Base-by-base conservation (phyloP, 768 basidiomycete species). In the Kwoniella shandongensis region DNA sequence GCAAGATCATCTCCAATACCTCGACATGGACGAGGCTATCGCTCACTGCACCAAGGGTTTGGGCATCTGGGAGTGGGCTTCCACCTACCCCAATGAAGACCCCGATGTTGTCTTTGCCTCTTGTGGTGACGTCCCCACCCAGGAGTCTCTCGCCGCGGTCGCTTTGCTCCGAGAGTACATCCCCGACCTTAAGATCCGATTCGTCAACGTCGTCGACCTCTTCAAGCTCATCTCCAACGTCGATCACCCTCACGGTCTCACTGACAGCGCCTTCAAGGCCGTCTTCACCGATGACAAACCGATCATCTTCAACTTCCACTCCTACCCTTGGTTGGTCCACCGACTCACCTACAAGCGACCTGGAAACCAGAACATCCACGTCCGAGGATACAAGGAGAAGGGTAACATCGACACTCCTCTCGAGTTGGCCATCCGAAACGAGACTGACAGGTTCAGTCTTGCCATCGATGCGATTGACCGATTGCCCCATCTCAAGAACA, bases 151-250 rank as follows among this genome's bases (percentile, higher is more conserved):
- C 67, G 87, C 88, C 1, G 90, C 91, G 0, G 87, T 88, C 0
- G 84, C 85, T 2, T 80, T 91, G 17, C 83, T 93, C 23, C 85
- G 85, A 67, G 82, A 83, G 65, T 77, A 82, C 30, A 44, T 66
- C 22, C 65, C 65, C 22, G 79, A 80, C 10, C 85, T 88, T 2
- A 81, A 82, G 12, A 81, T 94, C 30, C 86, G 91, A 36, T 88
- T 92, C 58, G 84, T 93, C 54, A 93, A 93, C 63, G 87, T 93
- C 51, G 88, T 89, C 50, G 91, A 93, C 67, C 80, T 92, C 42
- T 88, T 94, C 86, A 86, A 91, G 59, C 81, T 94, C 45, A 82
- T 83, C 36, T 79, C 82, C 3, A 73, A 73, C 18, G 86, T 85
- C 51, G 78, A 81, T 13, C 74, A 75, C 61, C 72, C 74, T 6